A percentile compares a stretch with the other conserved stretches of the same genome.
Evolutionary conservation across 2,329 filamentous ascomycete genomes (phyloP).

Genomic region (Hymenotorrendiella dingleyae): DNA sequence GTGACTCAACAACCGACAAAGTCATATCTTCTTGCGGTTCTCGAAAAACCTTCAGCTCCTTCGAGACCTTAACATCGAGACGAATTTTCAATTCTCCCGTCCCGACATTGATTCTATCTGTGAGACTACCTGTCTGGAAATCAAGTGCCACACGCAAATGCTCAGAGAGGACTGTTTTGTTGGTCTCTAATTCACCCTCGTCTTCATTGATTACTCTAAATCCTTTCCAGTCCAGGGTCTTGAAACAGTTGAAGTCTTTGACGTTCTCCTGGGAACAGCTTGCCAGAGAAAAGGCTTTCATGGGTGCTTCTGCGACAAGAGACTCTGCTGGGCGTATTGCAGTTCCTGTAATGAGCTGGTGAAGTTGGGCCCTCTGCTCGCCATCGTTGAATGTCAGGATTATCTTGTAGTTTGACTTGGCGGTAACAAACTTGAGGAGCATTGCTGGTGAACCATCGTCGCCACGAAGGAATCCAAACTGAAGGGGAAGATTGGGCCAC

Average conservation of each 20-base stretch:
- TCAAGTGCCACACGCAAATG: constrained; percentile 69
- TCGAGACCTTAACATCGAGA: constrained; percentile 53
- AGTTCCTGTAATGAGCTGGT: constrained; percentile 68
- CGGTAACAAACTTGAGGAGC: constrained; percentile 52
- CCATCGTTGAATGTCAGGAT: constrained; percentile 70
- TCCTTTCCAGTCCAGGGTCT: constrained; percentile 54
- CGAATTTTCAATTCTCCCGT: constrained; percentile 67
- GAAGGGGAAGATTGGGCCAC: constrained; percentile 58
- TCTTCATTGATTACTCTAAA: constrained; percentile 68
- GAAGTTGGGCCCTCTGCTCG: constrained; percentile 64
- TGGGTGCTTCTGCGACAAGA: constrained; percentile 62
- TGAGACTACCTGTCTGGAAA: constrained; percentile 69
- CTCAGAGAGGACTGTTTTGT: constrained; percentile 69
- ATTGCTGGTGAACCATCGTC: constrained; percentile 65
- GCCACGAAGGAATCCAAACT: constrained; percentile 70
- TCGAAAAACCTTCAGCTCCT: constrained; percentile 61
- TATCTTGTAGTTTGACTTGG: constrained; percentile 50
- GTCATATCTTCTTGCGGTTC: constrained; percentile 73
- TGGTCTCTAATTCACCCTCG: constrained; percentile 47
- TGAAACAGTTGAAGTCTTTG: constrained; percentile 15
- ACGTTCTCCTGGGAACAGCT: constrained; percentile 40
- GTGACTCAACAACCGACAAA: constrained; percentile 64
- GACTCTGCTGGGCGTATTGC: constrained; percentile 62
- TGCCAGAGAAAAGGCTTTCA: constrained; percentile 61
- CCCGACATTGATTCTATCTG: constrained; percentile 76